Evolutionary conservation across 1,284 basidiomycete species (phyloP), one percentile per base, ranked within the genome.

Genomic region (Crocinoboletus sp.): DNA sequence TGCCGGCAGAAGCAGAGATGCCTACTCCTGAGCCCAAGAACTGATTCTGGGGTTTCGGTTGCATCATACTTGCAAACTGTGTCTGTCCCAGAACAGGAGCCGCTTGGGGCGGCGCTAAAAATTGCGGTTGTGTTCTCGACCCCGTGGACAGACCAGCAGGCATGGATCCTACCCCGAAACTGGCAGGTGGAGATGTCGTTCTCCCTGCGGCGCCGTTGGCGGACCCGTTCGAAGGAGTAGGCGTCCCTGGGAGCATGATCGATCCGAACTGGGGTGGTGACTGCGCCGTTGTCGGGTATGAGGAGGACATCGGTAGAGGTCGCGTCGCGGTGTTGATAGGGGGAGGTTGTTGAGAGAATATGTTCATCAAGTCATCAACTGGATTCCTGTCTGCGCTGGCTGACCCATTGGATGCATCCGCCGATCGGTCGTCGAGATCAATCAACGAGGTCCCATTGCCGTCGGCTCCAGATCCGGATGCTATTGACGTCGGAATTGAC

Each of bases 401-500:
- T 25, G 43, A 20, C 11, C 43, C 42, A 6, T 32, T 38, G 10
- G 54, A 38, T 23, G 57, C 35, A 25, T 41, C 45, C 17, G 44
- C 38, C n/a, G 51, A 41, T 24, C 43, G 51, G 35, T 86, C 84
- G 55, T 88, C 83, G 47, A 90, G 74, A 64, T 89, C 86, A 53
- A 89, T 89, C 46, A 89, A 70, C 2, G 83, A 84, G 8, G 69
- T 48, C 22, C 69, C 71, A 32, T 61, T 60, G 1, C n/a, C 52
- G 40, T 35, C 59, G 6, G 19, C n/a, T 5, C 45, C 63, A 22
- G 70, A 69, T 2, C 46, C 51, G 6, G 60, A 40, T 29, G 59
- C 85, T 78, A 32, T 73, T 53, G 16, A 83, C 76, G 49, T 87
- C 70, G 39, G 84, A 77, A 61, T 89, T 77, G 29, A 82, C 69